Percentiles rank a stretch among this genome's conserved stretches.
These are phyloP conservation scores for Phialophora verrucosa DNA, from an alignment of 2,329 filamentous ascomycete genomes.

Conservation along the genomic window DNA sequence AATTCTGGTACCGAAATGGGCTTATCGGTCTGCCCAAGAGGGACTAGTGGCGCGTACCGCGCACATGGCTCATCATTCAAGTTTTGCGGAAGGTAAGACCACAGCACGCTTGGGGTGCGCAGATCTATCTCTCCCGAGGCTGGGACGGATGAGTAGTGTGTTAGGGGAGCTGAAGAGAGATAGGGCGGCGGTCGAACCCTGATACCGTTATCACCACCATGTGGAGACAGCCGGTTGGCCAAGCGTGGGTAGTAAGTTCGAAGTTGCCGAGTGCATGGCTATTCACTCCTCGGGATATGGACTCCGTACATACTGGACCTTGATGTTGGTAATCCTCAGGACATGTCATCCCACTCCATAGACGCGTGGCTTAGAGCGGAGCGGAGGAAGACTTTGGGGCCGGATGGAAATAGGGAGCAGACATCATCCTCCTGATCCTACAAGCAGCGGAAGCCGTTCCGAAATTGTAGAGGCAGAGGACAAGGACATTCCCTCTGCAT, in stretches of 20 bases:
- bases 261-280: too few relatives aligned
- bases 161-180: neutral
- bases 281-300: neutral
- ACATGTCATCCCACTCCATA: neutral
- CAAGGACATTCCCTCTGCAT: neutral
- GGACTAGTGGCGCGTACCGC: neutral
- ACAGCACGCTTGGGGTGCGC: neutral
- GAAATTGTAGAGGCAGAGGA: neutral
- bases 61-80: neutral
- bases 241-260: neutral
- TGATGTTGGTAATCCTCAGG: neutral
- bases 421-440: neutral
- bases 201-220: neutral
- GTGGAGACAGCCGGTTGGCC: neutral
- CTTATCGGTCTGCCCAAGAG: neutral
- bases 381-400: neutral
- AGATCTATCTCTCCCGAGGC: neutral
- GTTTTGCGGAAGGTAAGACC: neutral
- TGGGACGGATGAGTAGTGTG: neutral
- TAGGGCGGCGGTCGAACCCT: neutral
- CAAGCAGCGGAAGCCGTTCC: neutral
- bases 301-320: neutral
- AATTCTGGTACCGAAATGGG: neutral
- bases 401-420: neutral
- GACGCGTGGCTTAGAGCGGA: neutral